These are phyloP conservation scores for Floccularia luteovirens DNA, from an alignment of 768 basidiomycete species.

Conservation along the genomic window DNA sequence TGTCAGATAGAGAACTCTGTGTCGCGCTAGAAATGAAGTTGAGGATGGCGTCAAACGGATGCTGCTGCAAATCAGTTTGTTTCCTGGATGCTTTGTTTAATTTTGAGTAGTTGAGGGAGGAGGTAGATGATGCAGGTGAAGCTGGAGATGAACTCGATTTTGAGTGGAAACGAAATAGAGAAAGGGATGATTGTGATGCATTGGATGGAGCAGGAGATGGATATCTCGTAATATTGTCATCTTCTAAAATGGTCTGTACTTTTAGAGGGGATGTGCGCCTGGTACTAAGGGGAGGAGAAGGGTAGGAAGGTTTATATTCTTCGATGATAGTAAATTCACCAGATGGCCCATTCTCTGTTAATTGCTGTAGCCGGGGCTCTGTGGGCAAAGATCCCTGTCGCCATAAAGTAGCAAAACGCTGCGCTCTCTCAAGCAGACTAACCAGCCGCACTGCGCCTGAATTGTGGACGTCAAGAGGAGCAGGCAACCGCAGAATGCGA, in stretches of 20 bases:
- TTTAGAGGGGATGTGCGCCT: too few relatives aligned
- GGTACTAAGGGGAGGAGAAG: constrained; percentile 3
- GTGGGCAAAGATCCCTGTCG: neutral
- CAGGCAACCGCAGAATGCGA: constrained; percentile 24
- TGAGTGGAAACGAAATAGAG: neutral
- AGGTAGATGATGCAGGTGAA: constrained; percentile 6
- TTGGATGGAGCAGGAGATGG: constrained; percentile 12
- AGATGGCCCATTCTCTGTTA: constrained; percentile 18
- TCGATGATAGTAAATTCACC: constrained; percentile 25
- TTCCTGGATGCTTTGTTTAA: neutral
- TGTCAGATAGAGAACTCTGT: too few relatives aligned
- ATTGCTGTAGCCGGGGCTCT: neutral
- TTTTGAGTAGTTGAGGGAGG: constrained; percentile 2
- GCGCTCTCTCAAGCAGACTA: constrained; percentile 30
- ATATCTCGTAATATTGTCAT: neutral
- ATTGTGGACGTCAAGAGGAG: constrained; percentile 24
- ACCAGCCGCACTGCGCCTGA: constrained; percentile 32
- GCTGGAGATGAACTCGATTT: neutral
- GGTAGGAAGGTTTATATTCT: constrained; percentile 7
- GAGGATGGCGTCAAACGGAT: constrained; percentile 32
- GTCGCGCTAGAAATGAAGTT: constrained; percentile 32
- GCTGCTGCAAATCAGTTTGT: constrained; percentile 1
- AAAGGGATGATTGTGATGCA: too few relatives aligned
- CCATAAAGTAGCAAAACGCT: constrained; percentile 21
- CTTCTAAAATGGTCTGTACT: too few relatives aligned